phyloP scores from a whole-genome alignment of 2,329 filamentous ascomycete genomes.

The Colletotrichum liaoningense region DNA sequence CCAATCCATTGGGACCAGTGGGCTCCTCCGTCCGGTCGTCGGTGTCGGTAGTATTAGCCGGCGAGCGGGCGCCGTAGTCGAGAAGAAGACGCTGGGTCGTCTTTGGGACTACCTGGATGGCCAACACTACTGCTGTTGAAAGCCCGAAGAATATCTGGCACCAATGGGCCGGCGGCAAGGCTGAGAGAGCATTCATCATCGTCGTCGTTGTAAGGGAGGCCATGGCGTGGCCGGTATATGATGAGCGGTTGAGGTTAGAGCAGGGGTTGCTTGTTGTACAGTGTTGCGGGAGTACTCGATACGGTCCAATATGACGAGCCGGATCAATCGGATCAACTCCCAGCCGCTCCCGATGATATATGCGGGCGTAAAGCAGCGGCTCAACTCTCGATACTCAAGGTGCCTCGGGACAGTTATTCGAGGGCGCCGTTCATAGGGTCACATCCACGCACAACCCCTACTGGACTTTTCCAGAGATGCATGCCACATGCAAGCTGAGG shows the following conservation, averaged over 20 bases:
- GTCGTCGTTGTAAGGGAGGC: constrained; percentile 16
- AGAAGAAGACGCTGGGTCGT: constrained; percentile 57
- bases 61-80: constrained; percentile 62
- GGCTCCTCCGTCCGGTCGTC: constrained; percentile 23
- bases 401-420: too few relatives aligned
- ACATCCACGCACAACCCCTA: background rate
- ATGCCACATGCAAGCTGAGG: background rate
- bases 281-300: background rate
- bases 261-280: background rate
- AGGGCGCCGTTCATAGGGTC: background rate
- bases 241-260: background rate
- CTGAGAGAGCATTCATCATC: background rate
- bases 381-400: background rate
- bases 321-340: constrained; percentile 10
- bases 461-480: background rate
- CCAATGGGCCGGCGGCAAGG: constrained; percentile 38
- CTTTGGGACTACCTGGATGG: constrained; percentile 56
- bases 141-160: constrained; percentile 62
- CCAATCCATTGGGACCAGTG: constrained; percentile 7
- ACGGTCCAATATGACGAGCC: background rate
- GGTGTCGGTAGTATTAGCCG: constrained; percentile 37
- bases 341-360: background rate
- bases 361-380: background rate
- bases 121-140: constrained; percentile 52
- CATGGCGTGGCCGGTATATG: constrained; percentile 1